phyloP scores from a whole-genome alignment of 345 rosid species.

The Euphorbia lathyris region DNA sequence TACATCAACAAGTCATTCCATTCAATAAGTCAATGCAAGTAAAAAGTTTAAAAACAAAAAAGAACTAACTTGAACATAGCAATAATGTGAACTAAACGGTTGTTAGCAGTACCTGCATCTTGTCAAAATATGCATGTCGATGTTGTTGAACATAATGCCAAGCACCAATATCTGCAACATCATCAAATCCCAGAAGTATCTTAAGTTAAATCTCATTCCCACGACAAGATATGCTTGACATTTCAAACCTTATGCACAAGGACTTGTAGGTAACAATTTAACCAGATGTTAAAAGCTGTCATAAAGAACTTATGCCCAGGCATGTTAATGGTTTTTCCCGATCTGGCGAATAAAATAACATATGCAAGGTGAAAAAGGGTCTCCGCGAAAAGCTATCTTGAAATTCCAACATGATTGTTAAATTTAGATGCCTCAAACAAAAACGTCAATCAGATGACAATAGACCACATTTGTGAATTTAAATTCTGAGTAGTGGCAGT shows the following conservation, averaged over 20 bases:
- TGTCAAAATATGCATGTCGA: conserved; percentile 87
- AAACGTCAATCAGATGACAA: neutral
- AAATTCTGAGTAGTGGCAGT: neutral
- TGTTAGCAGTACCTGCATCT: conserved; percentile 67
- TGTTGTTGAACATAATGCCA: conserved; percentile 79
- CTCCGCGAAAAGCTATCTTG: neutral
- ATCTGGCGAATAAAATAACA: neutral
- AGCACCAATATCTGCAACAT: conserved; percentile 75
- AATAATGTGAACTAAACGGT: neutral
- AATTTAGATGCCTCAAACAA: neutral
- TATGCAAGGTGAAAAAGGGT: neutral
- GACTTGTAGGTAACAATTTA: neutral
- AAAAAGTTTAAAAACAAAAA: neutral
- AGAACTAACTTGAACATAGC: neutral
- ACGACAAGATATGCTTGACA: neutral
- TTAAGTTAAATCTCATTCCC: neutral
- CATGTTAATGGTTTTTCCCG: too few relatives aligned
- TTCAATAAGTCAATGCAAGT: neutral
- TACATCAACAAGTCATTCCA: neutral
- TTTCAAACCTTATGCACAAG: neutral
- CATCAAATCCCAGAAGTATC: neutral
- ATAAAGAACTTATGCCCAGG: neutral
- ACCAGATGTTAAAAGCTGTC: neutral
- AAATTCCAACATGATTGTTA: neutral
- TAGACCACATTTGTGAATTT: neutral